phyloP scores from a whole-genome alignment of 805 yeast genomes.

The Martiniozyma abietophila region DNA sequence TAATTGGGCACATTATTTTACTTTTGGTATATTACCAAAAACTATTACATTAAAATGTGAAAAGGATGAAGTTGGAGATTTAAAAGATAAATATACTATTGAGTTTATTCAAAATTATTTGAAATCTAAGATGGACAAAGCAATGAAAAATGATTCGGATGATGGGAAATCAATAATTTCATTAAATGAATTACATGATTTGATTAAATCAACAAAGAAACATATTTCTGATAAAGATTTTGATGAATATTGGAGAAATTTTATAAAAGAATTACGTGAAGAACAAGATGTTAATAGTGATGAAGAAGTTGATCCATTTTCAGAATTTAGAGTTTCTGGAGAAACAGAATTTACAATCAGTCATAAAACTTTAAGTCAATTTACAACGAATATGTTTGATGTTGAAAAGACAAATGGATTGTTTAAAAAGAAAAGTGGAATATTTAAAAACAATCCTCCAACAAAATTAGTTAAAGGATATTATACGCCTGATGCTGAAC shows the following conservation, averaged over 20 bases:
- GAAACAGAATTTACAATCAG: conserved; percentile 29
- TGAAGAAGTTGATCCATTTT: conserved; percentile 5
- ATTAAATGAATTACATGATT: conserved; percentile 63
- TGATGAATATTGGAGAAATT: conserved; percentile 66
- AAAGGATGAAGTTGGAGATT: conserved; percentile 33
- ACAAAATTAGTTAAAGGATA: too few relatives aligned
- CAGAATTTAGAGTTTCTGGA: conserved; percentile 60
- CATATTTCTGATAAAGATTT: conserved; percentile 53
- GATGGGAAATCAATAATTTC: conserved; percentile 41
- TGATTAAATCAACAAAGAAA: conserved; percentile 49
- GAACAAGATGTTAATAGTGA: conserved; percentile 25
- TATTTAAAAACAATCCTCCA: too few relatives aligned
- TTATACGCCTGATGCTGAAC: too few relatives aligned
- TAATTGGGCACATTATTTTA: conserved; percentile 52
- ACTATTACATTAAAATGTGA: conserved; percentile 1
- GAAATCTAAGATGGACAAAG: conserved; percentile 54
- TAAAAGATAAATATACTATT: conserved; percentile 58
- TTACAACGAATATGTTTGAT: conserved; percentile 4
- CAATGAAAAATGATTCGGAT: conserved; percentile 57
- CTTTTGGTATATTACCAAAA: conserved; percentile 13
- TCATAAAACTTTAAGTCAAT: conserved; percentile 33
- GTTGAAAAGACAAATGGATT: not conserved
- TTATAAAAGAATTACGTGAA: conserved; percentile 24
- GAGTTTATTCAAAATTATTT: conserved; percentile 66
- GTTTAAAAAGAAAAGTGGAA: too few relatives aligned